These are phyloP conservation scores for Carex myosuroides DNA, from an alignment of 176 grass and related monocot genomes.

Conservation along the genomic window DNA sequence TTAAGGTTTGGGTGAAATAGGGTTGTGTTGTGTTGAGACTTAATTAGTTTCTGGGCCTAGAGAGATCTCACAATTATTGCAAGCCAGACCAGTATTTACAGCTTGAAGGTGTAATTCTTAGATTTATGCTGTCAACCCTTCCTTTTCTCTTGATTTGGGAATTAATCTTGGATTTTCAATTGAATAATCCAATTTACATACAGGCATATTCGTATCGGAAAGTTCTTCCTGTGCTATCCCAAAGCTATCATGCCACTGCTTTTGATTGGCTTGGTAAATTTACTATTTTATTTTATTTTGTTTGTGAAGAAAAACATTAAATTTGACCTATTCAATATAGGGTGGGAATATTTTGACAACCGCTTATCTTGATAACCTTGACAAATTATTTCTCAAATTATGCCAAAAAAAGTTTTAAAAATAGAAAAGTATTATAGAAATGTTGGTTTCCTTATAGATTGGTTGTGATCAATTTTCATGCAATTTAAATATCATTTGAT, in stretches of 20 bases:
- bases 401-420: too few relatives aligned
- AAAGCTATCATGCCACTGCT: conserved; percentile 69
- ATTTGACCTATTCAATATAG: not conserved
- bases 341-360: too few relatives aligned
- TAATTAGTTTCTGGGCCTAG: not conserved
- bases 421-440: too few relatives aligned
- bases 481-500: too few relatives aligned
- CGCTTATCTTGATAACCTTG: too few relatives aligned
- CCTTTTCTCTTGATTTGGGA: not conserved
- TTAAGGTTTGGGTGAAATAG: not conserved
- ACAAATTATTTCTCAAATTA: too few relatives aligned
- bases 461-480: too few relatives aligned
- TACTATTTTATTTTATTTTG: conserved; percentile 5
- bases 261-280: conserved; percentile 98
- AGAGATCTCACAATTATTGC: not conserved
- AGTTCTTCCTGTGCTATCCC: conserved; percentile 73
- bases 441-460: too few relatives aligned
- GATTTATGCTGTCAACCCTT: not conserved
- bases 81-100: not conserved
- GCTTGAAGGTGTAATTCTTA: not conserved
- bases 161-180: not conserved
- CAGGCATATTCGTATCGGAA: conserved; percentile 91
- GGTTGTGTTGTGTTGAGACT: not conserved
- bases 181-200: conserved; percentile 15
- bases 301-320: not conserved